phyloP scores from a whole-genome alignment of 768 basidiomycete species.

The Termitomyces sp. region DNA sequence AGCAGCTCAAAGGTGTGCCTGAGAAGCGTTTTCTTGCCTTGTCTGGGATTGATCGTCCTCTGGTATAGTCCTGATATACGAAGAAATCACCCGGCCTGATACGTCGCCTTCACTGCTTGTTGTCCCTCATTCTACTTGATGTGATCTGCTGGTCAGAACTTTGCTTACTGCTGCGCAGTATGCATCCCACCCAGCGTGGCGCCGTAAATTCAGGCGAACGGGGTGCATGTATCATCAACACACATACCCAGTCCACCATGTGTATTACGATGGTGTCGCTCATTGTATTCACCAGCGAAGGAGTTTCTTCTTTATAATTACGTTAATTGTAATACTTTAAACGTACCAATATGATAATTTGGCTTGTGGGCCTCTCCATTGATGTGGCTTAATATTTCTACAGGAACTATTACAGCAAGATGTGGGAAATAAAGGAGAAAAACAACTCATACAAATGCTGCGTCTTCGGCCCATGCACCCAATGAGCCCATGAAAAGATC shows the following conservation, averaged over 20 bases:
- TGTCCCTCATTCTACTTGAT: neutral
- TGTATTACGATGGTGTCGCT: neutral
- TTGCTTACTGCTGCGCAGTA: too few species aligned
- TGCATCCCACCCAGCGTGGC: neutral
- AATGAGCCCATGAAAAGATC: conserved; percentile 13
- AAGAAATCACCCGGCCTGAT: conserved; percentile 41
- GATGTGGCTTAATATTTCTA: neutral
- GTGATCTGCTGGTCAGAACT: neutral
- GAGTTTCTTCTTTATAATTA: conserved; percentile 1
- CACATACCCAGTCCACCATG: neutral
- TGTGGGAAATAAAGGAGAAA: too few species aligned
- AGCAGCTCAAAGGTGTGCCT: conserved; percentile 59
- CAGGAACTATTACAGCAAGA: neutral
- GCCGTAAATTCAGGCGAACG: neutral
- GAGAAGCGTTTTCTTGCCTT: neutral
- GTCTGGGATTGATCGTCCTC: neutral
- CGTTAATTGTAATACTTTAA: conserved; percentile 4
- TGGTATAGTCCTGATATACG: conserved; percentile 49
- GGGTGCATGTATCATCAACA: neutral
- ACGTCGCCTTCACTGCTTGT: conserved; percentile 15
- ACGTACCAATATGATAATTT: conserved; percentile 6
- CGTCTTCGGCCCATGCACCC: conserved; percentile 12
- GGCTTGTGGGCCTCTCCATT: neutral
- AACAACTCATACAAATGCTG: neutral
- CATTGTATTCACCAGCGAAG: neutral